Evolutionary conservation across 441 rosid genomes (phyloP), one percentile per base, ranked within the genome.

Genomic region (Mallotus repandus): DNA sequence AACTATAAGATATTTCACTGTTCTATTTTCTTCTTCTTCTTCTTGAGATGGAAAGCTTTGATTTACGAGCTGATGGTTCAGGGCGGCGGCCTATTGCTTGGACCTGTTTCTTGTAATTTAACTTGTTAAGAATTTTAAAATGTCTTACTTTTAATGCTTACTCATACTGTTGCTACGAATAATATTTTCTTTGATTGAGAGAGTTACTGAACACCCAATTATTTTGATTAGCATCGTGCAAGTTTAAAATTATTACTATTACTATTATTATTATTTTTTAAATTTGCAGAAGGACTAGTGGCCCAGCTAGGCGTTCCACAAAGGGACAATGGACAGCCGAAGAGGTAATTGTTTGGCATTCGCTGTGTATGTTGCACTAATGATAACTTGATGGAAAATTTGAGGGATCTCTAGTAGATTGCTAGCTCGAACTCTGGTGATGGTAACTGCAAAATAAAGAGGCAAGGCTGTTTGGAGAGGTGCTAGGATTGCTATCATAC

Each of bases 251-350:
- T 29, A 10, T 7, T 16, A 1, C 21, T 29, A 29, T 29, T 29
- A n/a, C n/a, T n/a, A 29, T 29, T 29, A 29, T 25, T 25, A 25
- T 25, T 25, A 29, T 49, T n/a, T 19, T 63, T 6, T n/a, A 38
- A 38, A 9, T 57, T 77, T 83, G 56, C 76, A 96, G 99, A 89
- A 88, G 98, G 82, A 93, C 97, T 35, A 91, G 89, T 82, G 99
- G 98, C 77, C 99, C 99, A 56, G 81, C 99, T 72, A 90, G 99
- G 79, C 97, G 99, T 73, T 96, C 99, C 22, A 91, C 99, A 53
- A 94, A 91, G 82, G 99, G 99, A 73, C 98, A 93, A 75, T 96
- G 99, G 99, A 96, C 98, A 72, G 87, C 99, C 54, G 99, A 93
- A 77, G 99, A 96, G 97, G 99, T 96, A 73, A 68, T 46, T 29